Percentiles rank a stretch among this genome's conserved stretches.
Conservation (phyloP, 768 basidiomycete species). For the Leccinum uliginosum region DNA sequence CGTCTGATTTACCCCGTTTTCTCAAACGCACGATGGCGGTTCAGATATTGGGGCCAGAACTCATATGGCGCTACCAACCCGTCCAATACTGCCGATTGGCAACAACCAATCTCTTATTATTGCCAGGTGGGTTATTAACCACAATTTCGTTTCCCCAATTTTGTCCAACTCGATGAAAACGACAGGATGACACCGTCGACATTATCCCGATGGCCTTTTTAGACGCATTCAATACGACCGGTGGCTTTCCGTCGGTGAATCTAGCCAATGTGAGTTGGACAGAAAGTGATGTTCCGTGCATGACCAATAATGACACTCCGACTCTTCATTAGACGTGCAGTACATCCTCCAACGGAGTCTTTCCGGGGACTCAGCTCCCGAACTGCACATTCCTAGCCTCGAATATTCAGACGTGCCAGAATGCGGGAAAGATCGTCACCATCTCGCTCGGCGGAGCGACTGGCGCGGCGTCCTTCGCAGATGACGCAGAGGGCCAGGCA, state of each 20-base stretch:
- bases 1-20: not conserved
- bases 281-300: not conserved
- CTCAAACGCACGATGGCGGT: not conserved
- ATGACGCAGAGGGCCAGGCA: slow-evolving; percentile 50
- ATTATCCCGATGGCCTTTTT: slow-evolving; percentile 61
- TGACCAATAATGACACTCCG: not conserved
- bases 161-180: not conserved
- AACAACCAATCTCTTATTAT: slow-evolving; percentile 32
- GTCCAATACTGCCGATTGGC: slow-evolving; percentile 27
- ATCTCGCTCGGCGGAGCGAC: slow-evolving; percentile 61
- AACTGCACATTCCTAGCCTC: slow-evolving; percentile 59
- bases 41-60: slow-evolving; percentile 37
- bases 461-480: slow-evolving; percentile 56
- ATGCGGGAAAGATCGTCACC: slow-evolving; percentile 58
- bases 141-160: not conserved
- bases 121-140: slow-evolving; percentile 20
- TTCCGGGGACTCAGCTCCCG: slow-evolving; percentile 58
- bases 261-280: slow-evolving; percentile 48
- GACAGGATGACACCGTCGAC: slow-evolving; percentile 51
- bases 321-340: slow-evolving; percentile 51
- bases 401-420: slow-evolving; percentile 62
- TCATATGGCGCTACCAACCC: slow-evolving; percentile 34
- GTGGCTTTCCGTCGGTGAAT: slow-evolving; percentile 56
- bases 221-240: slow-evolving; percentile 53
- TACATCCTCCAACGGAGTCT: slow-evolving; percentile 49